A percentile compares a stretch with the other conserved stretches of the same genome.
These are phyloP conservation scores for Eleusine coracana DNA, from an alignment of 176 grass and related monocot genomes.

Conservation along the genomic window DNA sequence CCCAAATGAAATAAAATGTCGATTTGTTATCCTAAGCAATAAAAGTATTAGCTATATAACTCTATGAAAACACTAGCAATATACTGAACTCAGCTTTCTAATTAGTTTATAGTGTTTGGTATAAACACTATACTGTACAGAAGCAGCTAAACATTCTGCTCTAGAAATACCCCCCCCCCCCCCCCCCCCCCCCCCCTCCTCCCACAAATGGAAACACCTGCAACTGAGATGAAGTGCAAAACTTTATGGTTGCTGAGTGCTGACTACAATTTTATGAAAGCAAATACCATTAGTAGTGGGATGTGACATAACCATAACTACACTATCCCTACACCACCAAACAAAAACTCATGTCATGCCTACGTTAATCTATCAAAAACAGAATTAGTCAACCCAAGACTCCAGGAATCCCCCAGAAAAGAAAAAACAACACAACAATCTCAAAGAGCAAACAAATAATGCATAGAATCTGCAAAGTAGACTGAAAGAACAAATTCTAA, in stretches of 20 bases:
- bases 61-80: background rate
- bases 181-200: background rate
- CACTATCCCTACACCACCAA: slow-evolving; percentile 11
- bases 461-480: slow-evolving; percentile 25
- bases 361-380: slow-evolving; percentile 37
- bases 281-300: slow-evolving; percentile 21
- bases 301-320: slow-evolving; percentile 19
- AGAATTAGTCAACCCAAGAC: slow-evolving; percentile 39
- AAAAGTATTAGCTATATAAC: background rate
- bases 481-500: slow-evolving; percentile 38
- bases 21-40: background rate
- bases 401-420: background rate
- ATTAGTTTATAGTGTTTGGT: background rate
- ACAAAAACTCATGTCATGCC: slow-evolving; percentile 21
- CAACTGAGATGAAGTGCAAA: background rate
- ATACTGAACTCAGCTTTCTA: background rate
- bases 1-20: background rate
- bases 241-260: slow-evolving; percentile 5
- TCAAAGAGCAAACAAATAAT: slow-evolving; percentile 26
- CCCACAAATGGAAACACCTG: background rate
- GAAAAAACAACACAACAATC: background rate
- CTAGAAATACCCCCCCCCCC: background rate
- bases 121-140: background rate
- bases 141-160: slow-evolving; percentile 11
- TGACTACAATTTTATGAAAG: slow-evolving; percentile 13